Evolutionary conservation across 2,329 filamentous ascomycete species (phyloP), one percentile per base, ranked within the genome.

Genomic region (Aspergillus niger): DNA sequence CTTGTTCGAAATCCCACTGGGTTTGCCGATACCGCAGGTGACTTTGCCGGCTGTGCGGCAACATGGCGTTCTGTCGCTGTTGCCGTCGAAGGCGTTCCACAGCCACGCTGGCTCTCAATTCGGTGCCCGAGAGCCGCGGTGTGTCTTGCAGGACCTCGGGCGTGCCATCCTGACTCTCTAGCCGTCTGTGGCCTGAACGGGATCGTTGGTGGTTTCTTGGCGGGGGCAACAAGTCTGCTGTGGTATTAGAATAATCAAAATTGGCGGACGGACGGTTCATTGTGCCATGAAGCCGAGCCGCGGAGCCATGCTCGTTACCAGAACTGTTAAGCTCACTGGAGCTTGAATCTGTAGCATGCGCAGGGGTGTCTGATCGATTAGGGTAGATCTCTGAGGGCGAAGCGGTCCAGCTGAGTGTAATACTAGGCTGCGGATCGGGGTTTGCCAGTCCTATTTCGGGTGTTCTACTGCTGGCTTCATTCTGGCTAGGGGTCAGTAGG

Each of bases 361-460:
- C 59, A n/a, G 64, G 52, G 38, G 60, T 55, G 22, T 74, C 72
- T 5, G 66, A 58, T 13, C 58, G 57, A 30, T 72, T 66, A 28
- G 75, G 67, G 36, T 73, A 71, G 8, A 79, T 67, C 17, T 77
- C 77, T 7, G 71, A 72, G 13, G 77, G 78, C 15, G 78, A 79
- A 22, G 75, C 69, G 24, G 77, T 77, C 72, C 77, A 76, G 61
- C 74, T 74, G 11, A 77, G 67, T 50, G 74, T 74, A 51, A 76
- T 66, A 50, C 64, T 73, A 5, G 76, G 70, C 49, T 75, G 72
- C 22, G 67, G 63, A 51, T 76, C 74, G 26, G 64, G 51, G 32
- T 58, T 69, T 13, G 69, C 60, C 38, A 59, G 59, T 22, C 58
- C 64, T 11, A 59, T 48, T 59, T 74, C 69, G 59, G 71, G 59